phyloP scores from a whole-genome alignment of 768 basidiomycete genomes.

The Termitomyces sp. region DNA sequence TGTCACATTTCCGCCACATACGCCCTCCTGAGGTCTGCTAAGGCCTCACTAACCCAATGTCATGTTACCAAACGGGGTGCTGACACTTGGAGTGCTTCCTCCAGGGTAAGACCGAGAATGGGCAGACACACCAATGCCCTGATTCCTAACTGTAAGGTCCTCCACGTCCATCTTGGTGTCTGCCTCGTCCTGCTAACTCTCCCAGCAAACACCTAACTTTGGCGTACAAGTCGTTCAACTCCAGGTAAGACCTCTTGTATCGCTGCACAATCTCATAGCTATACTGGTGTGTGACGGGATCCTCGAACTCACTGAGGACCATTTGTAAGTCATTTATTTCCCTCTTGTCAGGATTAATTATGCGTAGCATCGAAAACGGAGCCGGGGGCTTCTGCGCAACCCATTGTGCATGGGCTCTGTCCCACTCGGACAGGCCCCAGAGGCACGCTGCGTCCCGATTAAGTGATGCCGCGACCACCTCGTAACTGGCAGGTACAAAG shows the following conservation, averaged over 20 bases:
- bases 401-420: background rate
- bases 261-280: background rate
- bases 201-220: background rate
- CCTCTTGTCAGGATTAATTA: background rate
- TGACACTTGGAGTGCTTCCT: background rate
- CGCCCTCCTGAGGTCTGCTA: too few relatives aligned
- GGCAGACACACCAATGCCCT: background rate
- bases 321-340: background rate
- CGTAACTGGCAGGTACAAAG: background rate
- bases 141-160: background rate
- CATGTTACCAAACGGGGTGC: background rate
- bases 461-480: background rate
- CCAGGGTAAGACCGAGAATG: background rate
- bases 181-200: background rate
- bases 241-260: background rate
- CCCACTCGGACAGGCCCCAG: background rate
- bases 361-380: background rate
- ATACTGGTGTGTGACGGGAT: background rate
- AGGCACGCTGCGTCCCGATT: background rate
- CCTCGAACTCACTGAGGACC: background rate
- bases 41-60: too few relatives aligned
- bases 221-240: background rate
- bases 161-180: background rate
- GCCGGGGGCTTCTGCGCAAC: background rate
- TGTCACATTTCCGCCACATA: too few relatives aligned